Percentiles rank a stretch among this genome's conserved stretches.
Conservation (phyloP, 192 early-diverging fungal genomes). For the Chytriomyces confervae region DNA sequence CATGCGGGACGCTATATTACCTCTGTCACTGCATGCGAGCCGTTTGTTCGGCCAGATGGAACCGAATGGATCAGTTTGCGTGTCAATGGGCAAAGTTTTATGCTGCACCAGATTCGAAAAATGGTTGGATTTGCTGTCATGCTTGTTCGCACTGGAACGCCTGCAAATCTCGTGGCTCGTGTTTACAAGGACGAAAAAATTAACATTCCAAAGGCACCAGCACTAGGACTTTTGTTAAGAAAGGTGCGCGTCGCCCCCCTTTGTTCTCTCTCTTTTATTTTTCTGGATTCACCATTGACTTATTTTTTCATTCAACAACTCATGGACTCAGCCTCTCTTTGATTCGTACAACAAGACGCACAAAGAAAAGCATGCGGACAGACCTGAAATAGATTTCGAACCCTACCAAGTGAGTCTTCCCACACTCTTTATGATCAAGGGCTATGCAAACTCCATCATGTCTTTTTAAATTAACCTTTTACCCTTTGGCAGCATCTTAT, state of each 20-base stretch:
- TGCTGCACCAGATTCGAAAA: constrained; percentile 99
- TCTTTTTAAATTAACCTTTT: constrained; percentile 2
- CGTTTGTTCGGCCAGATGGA: constrained; percentile 50
- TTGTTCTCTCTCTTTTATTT: constrained; percentile 9
- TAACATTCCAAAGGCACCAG: constrained; percentile 97
- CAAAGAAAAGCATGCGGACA: constrained; percentile 3
- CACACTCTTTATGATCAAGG: too few species aligned
- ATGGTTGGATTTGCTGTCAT: constrained; percentile 95
- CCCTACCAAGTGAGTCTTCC: constrained; percentile 13
- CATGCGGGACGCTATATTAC: constrained; percentile 84
- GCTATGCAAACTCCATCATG: too few species aligned
- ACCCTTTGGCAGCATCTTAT: constrained; percentile 62
- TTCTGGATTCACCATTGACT: neutral
- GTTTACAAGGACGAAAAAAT: constrained; percentile 72
- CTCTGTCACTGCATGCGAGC: constrained; percentile 65
- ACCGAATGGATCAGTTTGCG: constrained; percentile 92
- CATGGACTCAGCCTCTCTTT: constrained; percentile 15
- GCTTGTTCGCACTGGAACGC: constrained; percentile 76
- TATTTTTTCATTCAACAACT: neutral
- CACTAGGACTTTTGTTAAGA: constrained; percentile 32
- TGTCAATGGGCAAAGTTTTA: constrained; percentile 95
- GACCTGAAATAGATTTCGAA: constrained; percentile 35
- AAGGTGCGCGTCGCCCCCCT: constrained; percentile 7
- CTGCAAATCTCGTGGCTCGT: constrained; percentile 67
- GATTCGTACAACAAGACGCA: constrained; percentile 30